Percentiles rank a stretch among this genome's conserved stretches.
Conservation (phyloP, 2,329 filamentous ascomycete genomes). For the Fusarium burgessii region DNA sequence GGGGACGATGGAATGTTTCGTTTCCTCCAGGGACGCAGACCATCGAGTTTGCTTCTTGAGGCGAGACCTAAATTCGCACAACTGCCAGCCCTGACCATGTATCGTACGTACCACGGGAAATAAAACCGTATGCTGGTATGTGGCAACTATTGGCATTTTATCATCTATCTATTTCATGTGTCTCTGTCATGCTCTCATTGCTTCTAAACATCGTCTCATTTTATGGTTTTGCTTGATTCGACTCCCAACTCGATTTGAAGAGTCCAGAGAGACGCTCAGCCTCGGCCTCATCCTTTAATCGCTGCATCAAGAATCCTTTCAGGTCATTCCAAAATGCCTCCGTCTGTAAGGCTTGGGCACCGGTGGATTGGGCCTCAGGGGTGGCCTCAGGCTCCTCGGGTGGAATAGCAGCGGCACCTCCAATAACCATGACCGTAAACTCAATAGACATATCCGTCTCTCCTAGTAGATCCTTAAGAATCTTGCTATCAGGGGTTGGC, state of each 20-base stretch:
- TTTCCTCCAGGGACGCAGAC: conserved; percentile 30
- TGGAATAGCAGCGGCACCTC: conserved; percentile 67
- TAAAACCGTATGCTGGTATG: conserved; percentile 48
- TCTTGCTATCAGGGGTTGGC: conserved; percentile 81
- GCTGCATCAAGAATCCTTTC: conserved; percentile 81
- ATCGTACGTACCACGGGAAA: conserved; percentile 49
- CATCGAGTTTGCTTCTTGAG: conserved; percentile 42
- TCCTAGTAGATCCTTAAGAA: conserved; percentile 77
- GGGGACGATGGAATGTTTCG: conserved; percentile 36
- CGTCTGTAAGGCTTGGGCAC: conserved; percentile 72
- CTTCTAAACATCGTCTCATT: conserved; percentile 23
- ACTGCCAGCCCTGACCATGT: conserved; percentile 48
- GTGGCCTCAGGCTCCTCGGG: conserved; percentile 55
- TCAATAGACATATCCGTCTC: conserved; percentile 69
- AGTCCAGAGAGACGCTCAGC: conserved; percentile 73
- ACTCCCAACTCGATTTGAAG: conserved; percentile 80
- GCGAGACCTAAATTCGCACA: conserved; percentile 46
- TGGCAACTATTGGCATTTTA: conserved; percentile 41
- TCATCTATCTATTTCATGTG: conserved; percentile 31
- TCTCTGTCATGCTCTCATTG: conserved; percentile 24
- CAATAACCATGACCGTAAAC: conserved; percentile 89
- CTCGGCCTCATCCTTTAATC: conserved; percentile 76
- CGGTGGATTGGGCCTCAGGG: conserved; percentile 50
- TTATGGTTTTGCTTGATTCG: conserved; percentile 51
- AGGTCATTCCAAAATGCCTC: conserved; percentile 90